Percentiles rank a stretch among this genome's conserved stretches.
Evolutionary conservation across 2,329 filamentous ascomycete genomes (phyloP).

Genomic region (Beauveria bassiana): DNA sequence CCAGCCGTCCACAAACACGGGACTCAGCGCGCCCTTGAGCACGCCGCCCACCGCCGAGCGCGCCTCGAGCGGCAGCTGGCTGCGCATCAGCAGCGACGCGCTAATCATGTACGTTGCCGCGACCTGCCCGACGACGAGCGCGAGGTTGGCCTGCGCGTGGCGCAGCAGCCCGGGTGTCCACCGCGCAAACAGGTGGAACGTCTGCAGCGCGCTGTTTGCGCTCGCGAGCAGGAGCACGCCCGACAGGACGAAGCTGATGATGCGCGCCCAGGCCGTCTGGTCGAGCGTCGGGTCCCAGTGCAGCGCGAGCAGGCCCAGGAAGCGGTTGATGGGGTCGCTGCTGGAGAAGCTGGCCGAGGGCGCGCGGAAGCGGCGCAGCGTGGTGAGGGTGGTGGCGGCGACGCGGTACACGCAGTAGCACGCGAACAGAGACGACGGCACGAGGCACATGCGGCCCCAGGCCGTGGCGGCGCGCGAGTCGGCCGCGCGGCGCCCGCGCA

Average conservation of each 20-base stretch:
- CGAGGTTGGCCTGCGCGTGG: conserved; percentile 69
- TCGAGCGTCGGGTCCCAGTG: conserved; percentile 81
- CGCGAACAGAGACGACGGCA: conserved; percentile 62
- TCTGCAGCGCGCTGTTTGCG: conserved; percentile 78
- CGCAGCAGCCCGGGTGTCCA: conserved; percentile 65
- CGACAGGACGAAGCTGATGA: conserved; percentile 76
- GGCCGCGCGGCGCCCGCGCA: conserved; percentile 55
- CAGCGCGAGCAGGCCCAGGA: conserved; percentile 70
- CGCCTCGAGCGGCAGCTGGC: conserved; percentile 70
- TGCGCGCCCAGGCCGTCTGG: conserved; percentile 73
- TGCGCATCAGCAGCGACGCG: conserved; percentile 66
- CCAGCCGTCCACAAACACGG: conserved; percentile 59
- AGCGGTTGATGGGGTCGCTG: conserved; percentile 75
- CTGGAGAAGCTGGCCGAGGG: conserved; percentile 49
- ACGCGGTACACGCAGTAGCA: conserved; percentile 82
- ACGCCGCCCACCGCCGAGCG: conserved; percentile 71
- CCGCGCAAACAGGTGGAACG: conserved; percentile 71
- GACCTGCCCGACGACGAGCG: conserved; percentile 72
- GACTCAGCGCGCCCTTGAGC: conserved; percentile 64
- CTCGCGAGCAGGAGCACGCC: conserved; percentile 76
- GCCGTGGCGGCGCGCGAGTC: conserved; percentile 61
- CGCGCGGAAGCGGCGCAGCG: conserved; percentile 45
- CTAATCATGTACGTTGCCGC: conserved; percentile 80
- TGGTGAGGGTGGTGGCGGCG: conserved; percentile 60
- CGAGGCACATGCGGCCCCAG: conserved; percentile 55